These are phyloP conservation scores for Nothophytophthora sp. DNA, from an alignment of 352 stramenopile species.

Conservation along the genomic window DNA sequence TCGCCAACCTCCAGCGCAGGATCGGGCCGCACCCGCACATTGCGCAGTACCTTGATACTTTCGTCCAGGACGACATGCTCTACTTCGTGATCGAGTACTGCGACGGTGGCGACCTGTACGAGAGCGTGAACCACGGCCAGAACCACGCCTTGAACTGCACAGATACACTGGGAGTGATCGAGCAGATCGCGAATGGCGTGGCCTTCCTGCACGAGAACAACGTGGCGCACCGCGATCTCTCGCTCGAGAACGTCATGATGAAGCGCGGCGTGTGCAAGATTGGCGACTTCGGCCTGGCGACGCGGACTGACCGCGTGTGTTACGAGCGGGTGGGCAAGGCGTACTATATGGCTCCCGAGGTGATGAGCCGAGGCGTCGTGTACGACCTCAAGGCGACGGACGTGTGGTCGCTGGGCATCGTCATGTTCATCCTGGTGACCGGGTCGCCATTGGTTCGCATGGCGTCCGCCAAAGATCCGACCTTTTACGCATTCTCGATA, in stretches of 20 bases:
- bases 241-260: conserved; percentile 54
- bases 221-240: conserved; percentile 50
- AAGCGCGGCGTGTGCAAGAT: conserved; percentile 38
- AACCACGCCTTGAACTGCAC: conserved; percentile 10
- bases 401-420: conserved; percentile 48
- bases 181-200: conserved; percentile 18
- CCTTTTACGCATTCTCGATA: conserved; percentile 25
- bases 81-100: conserved; percentile 46
- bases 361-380: conserved; percentile 25
- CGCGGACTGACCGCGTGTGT: not conserved
- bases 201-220: conserved; percentile 23
- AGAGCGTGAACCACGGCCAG: conserved; percentile 7
- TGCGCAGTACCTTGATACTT: conserved; percentile 37
- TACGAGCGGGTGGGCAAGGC: conserved; percentile 23
- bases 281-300: conserved; percentile 46
- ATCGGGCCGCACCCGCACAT: conserved; percentile 39
- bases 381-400: conserved; percentile 27
- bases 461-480: conserved; percentile 16
- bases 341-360: conserved; percentile 34
- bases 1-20: conserved; percentile 23
- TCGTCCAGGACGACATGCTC: conserved; percentile 37
- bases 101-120: conserved; percentile 29
- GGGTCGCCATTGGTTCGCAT: conserved; percentile 34
- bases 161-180: conserved; percentile 26
- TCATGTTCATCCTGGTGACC: conserved; percentile 53